Base-by-base conservation (phyloP, 768 basidiomycete species). In the Leccinellum rugosiceps region DNA sequence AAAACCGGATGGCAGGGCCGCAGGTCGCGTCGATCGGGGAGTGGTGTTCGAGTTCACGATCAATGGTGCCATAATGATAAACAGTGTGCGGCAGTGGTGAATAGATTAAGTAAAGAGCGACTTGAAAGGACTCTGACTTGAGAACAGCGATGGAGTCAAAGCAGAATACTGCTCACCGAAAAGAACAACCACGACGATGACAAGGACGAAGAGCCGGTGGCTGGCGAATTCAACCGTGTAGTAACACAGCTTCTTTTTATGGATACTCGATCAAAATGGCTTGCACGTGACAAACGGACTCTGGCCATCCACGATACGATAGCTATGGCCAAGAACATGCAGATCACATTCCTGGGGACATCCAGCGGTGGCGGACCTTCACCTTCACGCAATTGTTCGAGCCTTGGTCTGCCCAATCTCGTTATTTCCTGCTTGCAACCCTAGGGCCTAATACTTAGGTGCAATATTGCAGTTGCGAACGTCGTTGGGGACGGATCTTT, bases 321-420 rank as follows among this genome's bases (percentile, higher is more conserved):
- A 46, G 6, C 58, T 52, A 79, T 78, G 77, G 57, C 69, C 2
- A 68, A 67, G 48, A 65, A 77, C 54, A 81, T 90, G 73, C 72
- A 73, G 17, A 75, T 90, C 44, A 86, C 83, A 25, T 92, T 93
- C 66, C 75, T 92, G 9, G 90, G 90, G 14, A 92, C 88, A 2
- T 86, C 80, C 44, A 84, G 84, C 28, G 90, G 90, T 7, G 87
- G 90, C 11, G 90, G 91, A 0, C 91, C 91, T 3, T 78, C 83
- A 6, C 76, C 81, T 49, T 77, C 83, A n/a, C 81, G 91, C 51
- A 88, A 89, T 57, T 90, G 90, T 72, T 89, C 90, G 0, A 86
- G 86, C 26, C 80, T 90, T 3, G 60, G 68, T 70, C 41, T 38
- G 64, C 56, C 58, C 23, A 43, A 10, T 28, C 17, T 30, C n/a